phyloP scores from a whole-genome alignment of 352 stramenopile species.

The Pythium phragmiticola region DNA sequence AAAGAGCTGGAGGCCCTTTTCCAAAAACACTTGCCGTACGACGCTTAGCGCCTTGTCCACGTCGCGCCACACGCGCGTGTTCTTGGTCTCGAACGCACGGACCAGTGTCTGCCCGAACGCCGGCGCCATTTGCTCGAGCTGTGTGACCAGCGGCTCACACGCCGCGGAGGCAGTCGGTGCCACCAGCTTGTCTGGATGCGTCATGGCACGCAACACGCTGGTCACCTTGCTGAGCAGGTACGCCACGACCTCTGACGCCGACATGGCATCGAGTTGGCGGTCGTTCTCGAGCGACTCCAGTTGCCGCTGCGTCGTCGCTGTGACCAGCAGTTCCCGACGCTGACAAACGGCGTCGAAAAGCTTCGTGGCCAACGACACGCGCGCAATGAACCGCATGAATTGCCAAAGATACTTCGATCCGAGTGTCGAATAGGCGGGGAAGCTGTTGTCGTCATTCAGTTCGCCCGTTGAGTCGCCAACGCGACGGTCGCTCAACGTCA shows the following conservation, averaged over 20 bases:
- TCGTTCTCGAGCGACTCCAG: slow-evolving; percentile 18
- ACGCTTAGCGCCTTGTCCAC: slow-evolving; percentile 1
- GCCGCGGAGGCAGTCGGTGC: not conserved
- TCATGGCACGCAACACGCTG: slow-evolving; percentile 20
- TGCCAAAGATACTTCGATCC: slow-evolving; percentile 12
- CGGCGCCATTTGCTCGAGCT: slow-evolving; percentile 17
- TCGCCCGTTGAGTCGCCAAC: no score
- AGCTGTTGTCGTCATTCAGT: not conserved
- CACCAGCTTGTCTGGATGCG: slow-evolving; percentile 21
- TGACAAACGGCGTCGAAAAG: not conserved
- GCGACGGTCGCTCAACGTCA: not conserved
- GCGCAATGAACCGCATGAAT: slow-evolving; percentile 5
- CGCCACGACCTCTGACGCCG: not conserved
- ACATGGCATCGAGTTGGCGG: slow-evolving; percentile 1
- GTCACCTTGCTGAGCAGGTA: slow-evolving; percentile 13
- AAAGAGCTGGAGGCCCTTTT: slow-evolving; percentile 18
- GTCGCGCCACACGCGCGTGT: slow-evolving; percentile 22
- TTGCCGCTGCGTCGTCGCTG: not conserved
- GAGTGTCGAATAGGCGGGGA: slow-evolving; percentile 25
- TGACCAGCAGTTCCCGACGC: not conserved
- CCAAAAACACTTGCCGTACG: slow-evolving; percentile 12
- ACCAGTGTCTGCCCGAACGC: slow-evolving; percentile 18
- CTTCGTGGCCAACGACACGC: slow-evolving; percentile 6
- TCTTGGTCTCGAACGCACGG: slow-evolving; percentile 16
- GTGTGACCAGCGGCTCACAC: slow-evolving; percentile 16